Conservation (phyloP, 2,329 filamentous ascomycete genomes). For the Fusarium luffae region DNA sequence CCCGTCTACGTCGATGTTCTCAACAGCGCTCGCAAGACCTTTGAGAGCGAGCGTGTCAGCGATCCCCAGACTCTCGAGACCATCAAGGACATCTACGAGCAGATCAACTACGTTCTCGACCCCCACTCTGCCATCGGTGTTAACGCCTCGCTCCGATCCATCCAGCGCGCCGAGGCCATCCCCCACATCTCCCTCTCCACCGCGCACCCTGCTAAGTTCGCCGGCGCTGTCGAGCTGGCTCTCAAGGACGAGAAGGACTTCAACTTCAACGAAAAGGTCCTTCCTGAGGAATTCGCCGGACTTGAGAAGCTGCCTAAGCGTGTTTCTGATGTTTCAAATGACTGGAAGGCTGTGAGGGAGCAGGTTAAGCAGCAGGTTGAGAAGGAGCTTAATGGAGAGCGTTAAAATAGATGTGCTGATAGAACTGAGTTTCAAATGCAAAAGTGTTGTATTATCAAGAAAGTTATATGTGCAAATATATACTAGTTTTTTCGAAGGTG, state of each 20-base stretch:
- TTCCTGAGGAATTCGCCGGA: conserved; percentile 84
- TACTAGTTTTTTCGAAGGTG: background rate
- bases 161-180: conserved; percentile 63
- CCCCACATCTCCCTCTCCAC: conserved; percentile 89
- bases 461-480: background rate
- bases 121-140: conserved; percentile 93
- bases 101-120: conserved; percentile 83
- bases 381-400: conserved; percentile 62
- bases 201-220: conserved; percentile 96
- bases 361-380: conserved; percentile 81
- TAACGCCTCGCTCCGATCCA: conserved; percentile 77
- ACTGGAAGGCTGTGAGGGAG: conserved; percentile 79
- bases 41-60: conserved; percentile 81
- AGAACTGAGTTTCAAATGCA: background rate
- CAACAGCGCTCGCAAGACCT: conserved; percentile 75
- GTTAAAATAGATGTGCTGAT: conserved; percentile 18
- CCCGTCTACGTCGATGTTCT: conserved; percentile 81
- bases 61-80: conserved; percentile 75
- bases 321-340: conserved; percentile 74
- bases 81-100: conserved; percentile 66
- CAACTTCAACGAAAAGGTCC: conserved; percentile 77
- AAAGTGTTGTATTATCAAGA: background rate
- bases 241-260: conserved; percentile 78
- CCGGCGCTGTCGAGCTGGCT: conserved; percentile 82
- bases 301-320: conserved; percentile 80